These are phyloP conservation scores for Globisporangium radiosum DNA, from an alignment of 352 stramenopile genomes.

Conservation along the genomic window DNA sequence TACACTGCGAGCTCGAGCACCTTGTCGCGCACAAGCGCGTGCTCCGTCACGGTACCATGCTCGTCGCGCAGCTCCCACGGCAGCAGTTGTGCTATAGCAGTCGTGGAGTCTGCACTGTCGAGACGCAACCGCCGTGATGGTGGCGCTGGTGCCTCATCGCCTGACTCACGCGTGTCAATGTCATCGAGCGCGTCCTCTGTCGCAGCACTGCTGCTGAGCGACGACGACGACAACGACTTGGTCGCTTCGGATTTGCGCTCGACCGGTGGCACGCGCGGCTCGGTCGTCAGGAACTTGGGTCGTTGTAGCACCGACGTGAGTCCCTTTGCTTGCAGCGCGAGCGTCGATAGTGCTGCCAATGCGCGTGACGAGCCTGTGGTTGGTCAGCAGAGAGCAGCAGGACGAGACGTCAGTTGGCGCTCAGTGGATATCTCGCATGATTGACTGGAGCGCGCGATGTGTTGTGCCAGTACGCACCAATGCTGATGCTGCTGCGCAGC, in stretches of 20 bases:
- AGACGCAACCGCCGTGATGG: conserved; percentile 2
- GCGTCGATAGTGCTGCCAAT: conserved; percentile 9
- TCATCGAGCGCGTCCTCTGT: conserved; percentile 8
- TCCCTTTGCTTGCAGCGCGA: conserved; percentile 13
- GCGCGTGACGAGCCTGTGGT: conserved; percentile 3
- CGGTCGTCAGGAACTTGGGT: conserved; percentile 10
- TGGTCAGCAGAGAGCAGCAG: not conserved
- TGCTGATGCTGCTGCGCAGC: not conserved
- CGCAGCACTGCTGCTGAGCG: conserved; percentile 3
- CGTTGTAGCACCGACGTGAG: conserved; percentile 12
- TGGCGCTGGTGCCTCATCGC: not conserved
- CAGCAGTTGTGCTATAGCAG: conserved; percentile 17
- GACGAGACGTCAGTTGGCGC: not conserved
- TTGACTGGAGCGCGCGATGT: not conserved
- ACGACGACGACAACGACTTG: conserved; percentile 10
- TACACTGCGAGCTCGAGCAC: conserved; percentile 60
- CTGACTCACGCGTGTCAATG: not conserved
- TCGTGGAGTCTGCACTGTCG: conserved; percentile 8
- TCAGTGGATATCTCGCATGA: not conserved
- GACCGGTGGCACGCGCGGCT: not conserved
- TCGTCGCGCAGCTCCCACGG: conserved; percentile 43
- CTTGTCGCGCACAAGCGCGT: conserved; percentile 32
- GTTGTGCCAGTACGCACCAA: not conserved
- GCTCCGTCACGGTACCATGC: conserved; percentile 29
- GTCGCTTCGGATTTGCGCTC: conserved; percentile 2